Evolutionary conservation across 495 filamentous ascomycete species (phyloP).

Genomic region (Talaromyces trachyspermus): DNA sequence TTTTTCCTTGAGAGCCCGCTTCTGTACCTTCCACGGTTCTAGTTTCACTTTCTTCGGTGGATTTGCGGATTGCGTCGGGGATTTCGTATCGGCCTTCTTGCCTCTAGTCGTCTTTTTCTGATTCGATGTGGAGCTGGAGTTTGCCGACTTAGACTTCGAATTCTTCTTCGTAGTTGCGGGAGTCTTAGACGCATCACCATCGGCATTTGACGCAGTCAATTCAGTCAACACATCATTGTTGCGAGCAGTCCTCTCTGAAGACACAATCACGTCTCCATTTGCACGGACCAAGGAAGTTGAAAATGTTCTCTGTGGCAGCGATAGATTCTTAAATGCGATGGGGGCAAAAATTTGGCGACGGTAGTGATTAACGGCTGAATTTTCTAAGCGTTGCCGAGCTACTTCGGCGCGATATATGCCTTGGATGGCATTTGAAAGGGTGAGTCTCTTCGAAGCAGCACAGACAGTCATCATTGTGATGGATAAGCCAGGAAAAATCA

Average conservation of each 20-base stretch:
- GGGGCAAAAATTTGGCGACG: not conserved
- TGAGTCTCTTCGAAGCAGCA: not conserved
- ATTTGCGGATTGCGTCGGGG: not conserved
- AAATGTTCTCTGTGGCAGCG: not conserved
- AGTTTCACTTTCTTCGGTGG: conserved; percentile 24
- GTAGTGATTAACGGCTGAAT: not conserved
- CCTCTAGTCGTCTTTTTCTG: not conserved
- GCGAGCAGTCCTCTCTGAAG: not conserved
- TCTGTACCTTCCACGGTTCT: conserved; percentile 66
- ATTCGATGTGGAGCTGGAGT: not conserved
- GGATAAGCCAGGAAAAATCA: no score
- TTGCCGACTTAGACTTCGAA: not conserved
- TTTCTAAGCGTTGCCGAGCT: not conserved
- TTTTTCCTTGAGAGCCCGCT: conserved; percentile 59
- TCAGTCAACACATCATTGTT: not conserved
- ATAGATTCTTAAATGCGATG: not conserved
- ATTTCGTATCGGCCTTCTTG: not conserved
- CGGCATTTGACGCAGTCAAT: not conserved
- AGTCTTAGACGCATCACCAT: no score
- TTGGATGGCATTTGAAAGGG: not conserved
- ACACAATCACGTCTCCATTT: not conserved
- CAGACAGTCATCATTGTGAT: not conserved
- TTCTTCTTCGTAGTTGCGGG: not conserved
- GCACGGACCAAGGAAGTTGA: not conserved
- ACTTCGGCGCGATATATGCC: not conserved